Conservation (phyloP, 306 rosid genomes). For the Hippophae gyantsensis region DNA sequence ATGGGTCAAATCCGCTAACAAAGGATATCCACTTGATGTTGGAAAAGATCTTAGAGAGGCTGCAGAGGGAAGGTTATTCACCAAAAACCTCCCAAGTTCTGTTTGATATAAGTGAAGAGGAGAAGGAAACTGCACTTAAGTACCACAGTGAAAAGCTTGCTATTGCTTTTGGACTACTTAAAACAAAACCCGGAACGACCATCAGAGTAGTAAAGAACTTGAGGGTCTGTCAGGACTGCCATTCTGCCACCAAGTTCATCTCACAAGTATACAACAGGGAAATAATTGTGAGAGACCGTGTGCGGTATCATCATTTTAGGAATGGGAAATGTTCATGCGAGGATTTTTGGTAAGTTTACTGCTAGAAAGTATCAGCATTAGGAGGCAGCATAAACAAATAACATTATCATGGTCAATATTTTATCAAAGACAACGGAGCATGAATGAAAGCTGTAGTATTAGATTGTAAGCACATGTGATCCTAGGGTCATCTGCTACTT, state of each 20-base stretch:
- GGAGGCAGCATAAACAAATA: no score
- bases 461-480: neutral
- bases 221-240: constrained; percentile 61
- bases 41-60: constrained; percentile 32
- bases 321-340: constrained; percentile 48
- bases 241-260: constrained; percentile 42
- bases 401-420: neutral
- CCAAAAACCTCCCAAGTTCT: constrained; percentile 38
- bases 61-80: constrained; percentile 37
- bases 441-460: neutral
- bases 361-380: neutral
- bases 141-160: constrained; percentile 57
- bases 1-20: constrained; percentile 41
- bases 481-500: neutral
- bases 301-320: constrained; percentile 48
- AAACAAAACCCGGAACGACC: constrained; percentile 41
- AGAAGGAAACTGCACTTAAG: constrained; percentile 41
- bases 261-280: constrained; percentile 34
- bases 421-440: neutral
- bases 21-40: constrained; percentile 33
- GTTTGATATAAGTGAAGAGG: constrained; percentile 49
- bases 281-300: constrained; percentile 48
- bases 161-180: constrained; percentile 47
- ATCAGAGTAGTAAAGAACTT: constrained; percentile 44
- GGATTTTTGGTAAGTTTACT: constrained; percentile 46